A percentile compares a stretch with the other conserved stretches of the same genome.
Evolutionary conservation across 139 green algal genomes (phyloP).

Genomic region (Coelastrella sp.): DNA sequence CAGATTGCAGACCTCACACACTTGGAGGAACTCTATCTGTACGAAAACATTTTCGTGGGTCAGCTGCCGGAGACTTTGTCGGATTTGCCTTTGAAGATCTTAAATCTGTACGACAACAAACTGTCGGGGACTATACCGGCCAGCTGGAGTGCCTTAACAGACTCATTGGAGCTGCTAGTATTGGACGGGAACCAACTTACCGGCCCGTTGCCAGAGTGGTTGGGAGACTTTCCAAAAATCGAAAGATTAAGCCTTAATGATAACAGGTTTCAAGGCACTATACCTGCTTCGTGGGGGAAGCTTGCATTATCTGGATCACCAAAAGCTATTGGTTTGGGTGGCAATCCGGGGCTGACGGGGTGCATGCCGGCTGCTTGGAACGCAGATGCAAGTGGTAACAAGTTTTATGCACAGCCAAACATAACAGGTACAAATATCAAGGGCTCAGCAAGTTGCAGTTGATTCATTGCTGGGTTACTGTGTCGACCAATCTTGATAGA

Average conservation of each 20-base stretch:
- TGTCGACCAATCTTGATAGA: no score
- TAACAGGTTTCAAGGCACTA: neutral
- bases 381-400: no score
- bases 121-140: neutral
- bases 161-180: neutral
- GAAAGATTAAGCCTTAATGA: neutral
- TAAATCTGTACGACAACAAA: no score
- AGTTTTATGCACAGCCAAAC: no score
- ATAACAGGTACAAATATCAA: no score
- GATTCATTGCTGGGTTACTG: no score
- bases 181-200: neutral
- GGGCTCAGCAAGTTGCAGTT: no score
- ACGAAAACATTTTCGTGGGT: neutral
- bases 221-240: neutral
- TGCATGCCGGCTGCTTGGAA: neutral
- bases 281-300: neutral
- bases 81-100: neutral
- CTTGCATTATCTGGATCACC: neutral
- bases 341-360: neutral
- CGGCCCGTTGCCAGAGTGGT: neutral
- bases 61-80: neutral
- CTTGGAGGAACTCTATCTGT: neutral
- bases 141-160: neutral
- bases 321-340: neutral
- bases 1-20: neutral